Percentiles rank a stretch among this genome's conserved stretches.
These are phyloP conservation scores for Eutypa lata DNA, from an alignment of 2,329 filamentous ascomycete genomes.

Conservation along the genomic window DNA sequence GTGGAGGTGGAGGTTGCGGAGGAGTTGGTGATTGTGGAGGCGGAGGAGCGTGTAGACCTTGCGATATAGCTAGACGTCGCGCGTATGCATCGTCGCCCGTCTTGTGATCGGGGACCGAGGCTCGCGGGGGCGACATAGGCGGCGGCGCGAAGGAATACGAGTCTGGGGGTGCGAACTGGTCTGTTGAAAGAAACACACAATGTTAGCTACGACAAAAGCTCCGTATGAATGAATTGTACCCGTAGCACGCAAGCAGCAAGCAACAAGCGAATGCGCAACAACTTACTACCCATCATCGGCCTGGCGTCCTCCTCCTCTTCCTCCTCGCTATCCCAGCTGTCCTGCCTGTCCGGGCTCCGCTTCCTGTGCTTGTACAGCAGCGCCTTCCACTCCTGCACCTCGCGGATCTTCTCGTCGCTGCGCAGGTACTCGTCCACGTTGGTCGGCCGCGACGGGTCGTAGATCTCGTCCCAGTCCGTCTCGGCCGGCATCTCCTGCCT, in stretches of 20 bases:
- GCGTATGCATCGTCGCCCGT: constrained; percentile 70
- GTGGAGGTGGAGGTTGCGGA: constrained; percentile 25
- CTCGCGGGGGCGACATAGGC: constrained; percentile 45
- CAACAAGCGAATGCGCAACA: not conserved
- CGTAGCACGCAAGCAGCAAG: too few species aligned
- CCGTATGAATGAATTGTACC: too few species aligned
- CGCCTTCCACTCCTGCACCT: constrained; percentile 82
- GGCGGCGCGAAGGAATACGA: constrained; percentile 57
- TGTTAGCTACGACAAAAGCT: too few species aligned
- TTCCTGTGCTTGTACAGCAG: constrained; percentile 69
- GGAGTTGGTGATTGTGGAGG: constrained; percentile 21
- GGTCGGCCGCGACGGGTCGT: constrained; percentile 79
- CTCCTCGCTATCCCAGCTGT: constrained; percentile 30
- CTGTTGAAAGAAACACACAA: constrained; percentile 28
- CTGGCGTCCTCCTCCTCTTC: constrained; percentile 25
- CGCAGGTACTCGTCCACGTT: constrained; percentile 80
- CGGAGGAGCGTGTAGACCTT: constrained; percentile 30
- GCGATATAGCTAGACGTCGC: constrained; percentile 57
- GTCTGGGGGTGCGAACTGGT: constrained; percentile 58
- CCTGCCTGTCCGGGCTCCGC: constrained; percentile 44
- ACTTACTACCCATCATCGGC: not conserved
- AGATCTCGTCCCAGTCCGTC: constrained; percentile 89
- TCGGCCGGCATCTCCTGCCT: constrained; percentile 58
- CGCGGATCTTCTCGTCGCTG: constrained; percentile 78
- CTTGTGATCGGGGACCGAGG: constrained; percentile 51